Evolutionary conservation across 148 eudicot genomes (phyloP).

Genomic region (Chenopodium quinoa): DNA sequence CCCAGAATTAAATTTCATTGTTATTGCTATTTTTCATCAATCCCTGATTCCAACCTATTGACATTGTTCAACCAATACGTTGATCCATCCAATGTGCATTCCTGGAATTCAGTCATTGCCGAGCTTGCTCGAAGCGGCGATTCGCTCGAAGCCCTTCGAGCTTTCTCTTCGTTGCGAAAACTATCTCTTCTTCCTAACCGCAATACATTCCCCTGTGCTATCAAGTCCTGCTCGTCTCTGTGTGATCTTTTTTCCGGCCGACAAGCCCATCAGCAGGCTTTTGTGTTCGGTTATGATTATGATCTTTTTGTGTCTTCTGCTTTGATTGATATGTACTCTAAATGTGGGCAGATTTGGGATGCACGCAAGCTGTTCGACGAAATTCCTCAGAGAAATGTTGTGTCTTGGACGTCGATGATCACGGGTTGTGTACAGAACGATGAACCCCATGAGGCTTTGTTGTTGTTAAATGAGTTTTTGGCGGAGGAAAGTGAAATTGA

Average conservation of each 20-base stretch:
- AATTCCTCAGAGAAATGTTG: conserved; percentile 57
- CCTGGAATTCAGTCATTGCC: conserved; percentile 76
- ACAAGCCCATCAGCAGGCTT: conserved; percentile 66
- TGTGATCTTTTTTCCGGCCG: conserved; percentile 47
- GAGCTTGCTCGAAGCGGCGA: conserved; percentile 64
- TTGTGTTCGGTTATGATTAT: conserved; percentile 44
- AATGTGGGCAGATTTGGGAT: conserved; percentile 56
- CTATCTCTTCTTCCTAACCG: conserved; percentile 54
- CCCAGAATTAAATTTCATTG: not conserved
- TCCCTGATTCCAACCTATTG: conserved; percentile 28
- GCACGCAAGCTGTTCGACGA: conserved; percentile 58
- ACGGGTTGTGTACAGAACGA: conserved; percentile 61
- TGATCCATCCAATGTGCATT: conserved; percentile 44
- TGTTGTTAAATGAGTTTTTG: conserved; percentile 51
- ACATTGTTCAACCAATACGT: conserved; percentile 56
- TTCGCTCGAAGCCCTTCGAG: conserved; percentile 61
- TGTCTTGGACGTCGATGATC: conserved; percentile 72
- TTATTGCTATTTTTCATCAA: conserved; percentile 8
- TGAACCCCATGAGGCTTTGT: conserved; percentile 39
- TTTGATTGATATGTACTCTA: conserved; percentile 63
- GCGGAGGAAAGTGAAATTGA: conserved; percentile 34
- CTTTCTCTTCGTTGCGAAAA: conserved; percentile 56
- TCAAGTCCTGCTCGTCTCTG: conserved; percentile 60
- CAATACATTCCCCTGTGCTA: conserved; percentile 61
- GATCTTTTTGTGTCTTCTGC: conserved; percentile 65